These are phyloP conservation scores for Solanum paucissectum DNA, from an alignment of 257 asterid species.

Conservation along the genomic window DNA sequence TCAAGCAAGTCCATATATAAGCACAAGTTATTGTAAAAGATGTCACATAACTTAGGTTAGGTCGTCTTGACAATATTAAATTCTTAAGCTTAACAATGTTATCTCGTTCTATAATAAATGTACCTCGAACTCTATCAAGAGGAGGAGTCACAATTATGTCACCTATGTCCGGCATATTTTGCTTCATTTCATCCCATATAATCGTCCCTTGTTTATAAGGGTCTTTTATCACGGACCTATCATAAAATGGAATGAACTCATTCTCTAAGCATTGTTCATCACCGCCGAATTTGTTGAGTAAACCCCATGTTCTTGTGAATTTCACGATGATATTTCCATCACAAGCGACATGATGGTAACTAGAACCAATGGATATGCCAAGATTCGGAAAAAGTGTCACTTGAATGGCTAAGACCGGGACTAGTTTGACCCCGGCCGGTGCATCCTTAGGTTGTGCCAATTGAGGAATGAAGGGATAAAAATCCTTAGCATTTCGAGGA, in stretches of 20 bases:
- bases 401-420: background rate
- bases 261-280: background rate
- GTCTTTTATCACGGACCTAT: background rate
- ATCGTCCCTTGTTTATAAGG: background rate
- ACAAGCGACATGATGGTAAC: background rate
- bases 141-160: background rate
- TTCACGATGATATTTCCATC: background rate
- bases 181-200: constrained; percentile 5
- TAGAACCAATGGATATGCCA: background rate
- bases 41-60: background rate
- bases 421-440: background rate
- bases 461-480: background rate
- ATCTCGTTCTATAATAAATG: constrained; percentile 1
- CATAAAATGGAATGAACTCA: background rate
- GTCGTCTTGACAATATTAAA: constrained; percentile 10
- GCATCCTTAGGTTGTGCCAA: background rate
- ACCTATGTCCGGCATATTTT: background rate
- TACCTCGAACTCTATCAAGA: constrained; percentile 3
- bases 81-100: constrained; percentile 8
- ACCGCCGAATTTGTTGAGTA: background rate
- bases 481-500: background rate
- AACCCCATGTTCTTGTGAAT: constrained; percentile 5
- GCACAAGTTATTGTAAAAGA: background rate
- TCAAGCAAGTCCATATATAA: background rate
- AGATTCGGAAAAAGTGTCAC: background rate